phyloP scores from a whole-genome alignment of 352 stramenopile species.

The Globisporangium acanthophoron region DNA sequence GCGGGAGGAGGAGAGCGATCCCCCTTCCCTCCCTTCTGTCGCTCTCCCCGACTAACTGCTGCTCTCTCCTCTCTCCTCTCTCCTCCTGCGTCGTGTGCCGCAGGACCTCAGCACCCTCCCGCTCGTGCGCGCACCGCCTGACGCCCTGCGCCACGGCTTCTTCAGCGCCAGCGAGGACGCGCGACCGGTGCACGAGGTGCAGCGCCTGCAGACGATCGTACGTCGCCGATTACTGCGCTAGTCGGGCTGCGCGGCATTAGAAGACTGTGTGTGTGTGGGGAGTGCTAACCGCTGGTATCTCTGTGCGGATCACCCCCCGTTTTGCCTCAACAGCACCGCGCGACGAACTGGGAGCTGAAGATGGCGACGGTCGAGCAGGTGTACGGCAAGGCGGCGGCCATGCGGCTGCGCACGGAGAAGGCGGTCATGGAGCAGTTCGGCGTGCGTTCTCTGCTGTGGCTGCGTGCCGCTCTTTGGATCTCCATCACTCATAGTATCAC shows the following conservation, averaged over 20 bases:
- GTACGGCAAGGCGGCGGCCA: slow-evolving; percentile 85
- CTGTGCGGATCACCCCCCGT: background rate
- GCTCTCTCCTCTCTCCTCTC: background rate
- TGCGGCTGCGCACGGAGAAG: slow-evolving; percentile 87
- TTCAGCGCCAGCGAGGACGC: slow-evolving; percentile 79
- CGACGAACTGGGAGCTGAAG: slow-evolving; percentile 82
- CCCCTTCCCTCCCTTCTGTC: no score
- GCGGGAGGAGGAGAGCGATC: background rate
- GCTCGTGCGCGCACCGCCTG: slow-evolving; percentile 74
- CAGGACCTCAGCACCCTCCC: slow-evolving; percentile 71
- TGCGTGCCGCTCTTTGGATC: background rate
- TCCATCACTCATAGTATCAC: background rate
- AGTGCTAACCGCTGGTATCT: background rate
- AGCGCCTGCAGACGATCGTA: slow-evolving; percentile 77
- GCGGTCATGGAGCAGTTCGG: slow-evolving; percentile 80
- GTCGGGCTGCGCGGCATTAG: no score
- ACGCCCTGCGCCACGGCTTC: slow-evolving; percentile 78
- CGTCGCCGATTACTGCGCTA: slow-evolving; percentile 1
- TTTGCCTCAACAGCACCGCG: slow-evolving; percentile 38
- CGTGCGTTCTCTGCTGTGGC: slow-evolving; percentile 20
- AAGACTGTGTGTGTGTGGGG: background rate
- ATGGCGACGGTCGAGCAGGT: slow-evolving; percentile 87
- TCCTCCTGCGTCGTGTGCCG: no score
- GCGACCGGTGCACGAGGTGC: slow-evolving; percentile 77
- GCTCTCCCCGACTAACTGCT: background rate